Base-by-base conservation (phyloP, 352 stramenopile genomes). In the Paralagenidium karlingii region DNA sequence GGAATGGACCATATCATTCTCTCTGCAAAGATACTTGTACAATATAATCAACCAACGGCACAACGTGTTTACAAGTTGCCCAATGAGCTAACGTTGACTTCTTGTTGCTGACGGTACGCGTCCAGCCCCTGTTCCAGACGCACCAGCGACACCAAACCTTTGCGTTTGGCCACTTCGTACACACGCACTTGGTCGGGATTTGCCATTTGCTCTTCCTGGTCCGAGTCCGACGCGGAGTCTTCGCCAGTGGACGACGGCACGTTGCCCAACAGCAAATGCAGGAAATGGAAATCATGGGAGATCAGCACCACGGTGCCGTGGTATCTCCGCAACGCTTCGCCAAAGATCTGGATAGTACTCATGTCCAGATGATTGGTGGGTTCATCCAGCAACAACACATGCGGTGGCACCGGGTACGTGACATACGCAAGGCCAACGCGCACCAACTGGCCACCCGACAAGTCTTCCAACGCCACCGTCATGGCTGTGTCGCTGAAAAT, bases 211-310 rank as follows among this genome's bases (percentile, higher is more conserved):
- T 52, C 33, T 1, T 53, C 29, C 3, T 30, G 48, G 3, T 50
- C 53, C 13, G 30, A 13, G 10, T 45, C 25, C 12, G 27, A 24
- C 6, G 42, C 39, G 12, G 29, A 27, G 19, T 62, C 42, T n/a
- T 75, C 60, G 5, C 55, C 59, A 25, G 63, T 82, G 16, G 68
- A 49, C 38, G 42, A 67, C 8, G 65, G 65, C 8, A 98, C 98
- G 67, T 99, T 96, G 15, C 94, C 98, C 51, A 89, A 98, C 37
- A 98, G 94, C 48, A 94, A 89, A 67, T 98, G 98, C 55, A 99
- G 83, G 58, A 99, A 98, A 59, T 98, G 93, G 64, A 98, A 90
- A 44, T 91, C 97, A 77, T 98, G 95, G 27, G 80, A 97, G 49
- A 98, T 96, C 61, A 98, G 77, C 24, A 99, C 69, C 39, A 97